phyloP scores from a whole-genome alignment of 2,329 filamentous ascomycete species.

The Madurella fahalii region DNA sequence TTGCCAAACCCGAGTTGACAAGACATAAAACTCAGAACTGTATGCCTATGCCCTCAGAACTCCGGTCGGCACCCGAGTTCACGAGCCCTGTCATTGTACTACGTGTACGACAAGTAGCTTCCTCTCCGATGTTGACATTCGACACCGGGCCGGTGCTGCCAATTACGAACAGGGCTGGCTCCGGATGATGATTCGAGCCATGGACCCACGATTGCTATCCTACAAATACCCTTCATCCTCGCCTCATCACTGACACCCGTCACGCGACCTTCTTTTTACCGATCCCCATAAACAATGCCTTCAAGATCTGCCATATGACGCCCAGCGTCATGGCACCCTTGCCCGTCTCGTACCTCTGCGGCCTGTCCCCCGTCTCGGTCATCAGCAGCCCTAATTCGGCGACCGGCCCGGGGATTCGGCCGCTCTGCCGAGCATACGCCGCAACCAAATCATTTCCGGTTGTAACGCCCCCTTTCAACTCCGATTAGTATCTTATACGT shows the following conservation, averaged over 20 bases:
- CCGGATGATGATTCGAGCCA: too few species aligned
- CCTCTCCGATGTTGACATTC: too few species aligned
- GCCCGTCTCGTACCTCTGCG: conserved; percentile 40
- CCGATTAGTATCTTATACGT: background rate
- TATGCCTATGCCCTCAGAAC: too few species aligned
- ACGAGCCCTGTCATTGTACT: too few species aligned
- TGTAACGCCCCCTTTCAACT: conserved; percentile 46
- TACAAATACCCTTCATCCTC: background rate
- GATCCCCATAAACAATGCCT: conserved; percentile 31
- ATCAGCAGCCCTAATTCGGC: conserved; percentile 42
- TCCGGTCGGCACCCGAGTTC: too few species aligned
- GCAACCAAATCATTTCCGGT: conserved; percentile 54
- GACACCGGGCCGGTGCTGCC: too few species aligned
- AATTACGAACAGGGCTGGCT: too few species aligned
- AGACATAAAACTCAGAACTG: too few species aligned
- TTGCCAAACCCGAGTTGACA: too few species aligned
- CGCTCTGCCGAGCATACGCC: conserved; percentile 44
- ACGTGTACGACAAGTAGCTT: too few species aligned
- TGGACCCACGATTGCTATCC: too few species aligned
- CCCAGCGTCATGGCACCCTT: conserved; percentile 32
- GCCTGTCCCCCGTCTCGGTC: conserved; percentile 47
- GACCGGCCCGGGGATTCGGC: conserved; percentile 40
- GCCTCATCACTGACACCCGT: background rate
- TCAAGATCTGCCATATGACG: conserved; percentile 37
- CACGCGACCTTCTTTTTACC: conserved; percentile 15